Evolutionary conservation across 1,139 yeast species (phyloP), one percentile per base, ranked within the genome.

Genomic region (Candida pseudocylindracea): DNA sequence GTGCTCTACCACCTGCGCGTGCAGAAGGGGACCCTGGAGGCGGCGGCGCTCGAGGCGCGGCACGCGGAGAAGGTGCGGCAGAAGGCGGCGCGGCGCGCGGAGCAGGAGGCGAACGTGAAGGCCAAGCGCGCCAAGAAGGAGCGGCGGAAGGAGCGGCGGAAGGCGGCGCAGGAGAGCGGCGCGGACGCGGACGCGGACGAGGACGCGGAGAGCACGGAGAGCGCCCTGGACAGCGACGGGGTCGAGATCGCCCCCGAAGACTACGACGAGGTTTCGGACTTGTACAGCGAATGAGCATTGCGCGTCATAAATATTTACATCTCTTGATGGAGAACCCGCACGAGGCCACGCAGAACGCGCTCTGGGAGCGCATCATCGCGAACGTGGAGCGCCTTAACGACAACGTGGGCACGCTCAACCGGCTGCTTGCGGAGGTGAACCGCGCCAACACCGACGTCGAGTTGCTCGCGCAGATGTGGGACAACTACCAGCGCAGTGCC

Each of bases 291-390:
- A 12, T 26, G 12, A 12, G 7, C 27, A 20, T n/a, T 6, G 6
- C 20, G 20, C 20, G 20, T 15, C 6, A 15, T 15, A 15, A 15
- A 15, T 15, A 15, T 15, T 15, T 15, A 15, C 20, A 15, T 15
- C 20, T 15, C 20, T 6, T 15, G 34, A 75, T 79, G 92, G 88
- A 79, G 53, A 81, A 81, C 44, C 95, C 94, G 3, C 91, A 81
- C 46, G 92, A 79, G 44, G 80, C 76, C 45, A 79, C 71, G 8
- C 94, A 83, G 45, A 74, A 69, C 39, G 83, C 83, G 12, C 57
- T 81, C 30, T 59, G 79, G 36, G 66, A 81, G 20, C 67, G 94
- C 39, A 78, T 81, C 28, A 71, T 78, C 35, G 69, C 67, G 46
- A 79, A 79, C 42, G 70, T 79, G 51, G 81, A 74, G 46, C 60